Conservation (phyloP, 2,329 filamentous ascomycete species). For the Pestalotiopsis sp. region DNA sequence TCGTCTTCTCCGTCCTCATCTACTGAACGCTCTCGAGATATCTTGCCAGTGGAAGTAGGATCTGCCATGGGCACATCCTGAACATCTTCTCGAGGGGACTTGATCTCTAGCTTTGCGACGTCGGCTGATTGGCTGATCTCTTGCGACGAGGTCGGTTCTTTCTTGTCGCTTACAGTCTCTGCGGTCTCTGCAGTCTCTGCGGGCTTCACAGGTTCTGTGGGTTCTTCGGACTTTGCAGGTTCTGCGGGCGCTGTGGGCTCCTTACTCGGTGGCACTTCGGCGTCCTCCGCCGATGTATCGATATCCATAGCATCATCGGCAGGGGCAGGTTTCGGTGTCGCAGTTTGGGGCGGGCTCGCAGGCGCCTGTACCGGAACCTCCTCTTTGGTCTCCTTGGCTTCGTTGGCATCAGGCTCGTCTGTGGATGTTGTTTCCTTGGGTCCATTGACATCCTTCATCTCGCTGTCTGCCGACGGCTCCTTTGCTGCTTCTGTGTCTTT, state of each 20-base stretch:
- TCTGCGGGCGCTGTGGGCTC: slow-evolving; percentile 19
- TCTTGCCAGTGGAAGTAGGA: slow-evolving; percentile 48
- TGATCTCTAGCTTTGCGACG: slow-evolving; percentile 34
- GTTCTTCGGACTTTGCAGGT: slow-evolving; percentile 14
- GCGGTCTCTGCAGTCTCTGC: slow-evolving; percentile 25
- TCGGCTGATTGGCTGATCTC: slow-evolving; percentile 33
- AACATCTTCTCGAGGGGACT: slow-evolving; percentile 20
- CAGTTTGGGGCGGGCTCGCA: not conserved
- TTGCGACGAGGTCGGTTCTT: slow-evolving; percentile 30
- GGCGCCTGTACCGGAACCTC: not conserved
- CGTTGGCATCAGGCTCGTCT: not conserved
- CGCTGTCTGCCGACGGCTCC: slow-evolving; percentile 17
- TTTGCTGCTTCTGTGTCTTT: slow-evolving; percentile 12
- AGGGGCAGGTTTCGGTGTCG: not conserved
- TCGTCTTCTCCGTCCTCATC: slow-evolving; percentile 72
- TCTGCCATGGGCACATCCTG: slow-evolving; percentile 27
- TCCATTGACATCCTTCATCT: slow-evolving; percentile 23
- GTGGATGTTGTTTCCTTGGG: slow-evolving; percentile 16
- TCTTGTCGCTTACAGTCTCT: slow-evolving; percentile 23
- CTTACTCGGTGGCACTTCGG: slow-evolving; percentile 25
- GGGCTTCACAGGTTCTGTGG: slow-evolving; percentile 23
- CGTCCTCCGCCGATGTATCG: slow-evolving; percentile 25
- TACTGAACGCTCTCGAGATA: slow-evolving; percentile 66
- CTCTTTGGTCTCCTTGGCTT: not conserved
- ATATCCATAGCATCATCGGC: slow-evolving; percentile 33